Evolutionary conservation across 129 eudicot species (phyloP).

Genomic region (Calendula officinalis): DNA sequence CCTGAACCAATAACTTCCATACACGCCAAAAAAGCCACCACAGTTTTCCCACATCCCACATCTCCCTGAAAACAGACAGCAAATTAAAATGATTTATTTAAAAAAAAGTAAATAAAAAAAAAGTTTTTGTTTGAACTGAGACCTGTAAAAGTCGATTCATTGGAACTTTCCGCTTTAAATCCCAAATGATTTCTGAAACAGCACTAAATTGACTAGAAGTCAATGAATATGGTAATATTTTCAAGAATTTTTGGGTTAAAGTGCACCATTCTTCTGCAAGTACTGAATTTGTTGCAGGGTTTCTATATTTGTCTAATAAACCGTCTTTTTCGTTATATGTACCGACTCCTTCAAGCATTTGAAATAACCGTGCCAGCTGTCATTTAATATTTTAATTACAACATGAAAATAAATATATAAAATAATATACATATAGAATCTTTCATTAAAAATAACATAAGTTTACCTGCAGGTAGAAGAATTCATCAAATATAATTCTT

Average conservation of each 20-base stretch:
- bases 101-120: background rate
- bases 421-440: constrained; percentile 3
- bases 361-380: constrained; percentile 85
- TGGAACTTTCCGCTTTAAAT: constrained; percentile 80
- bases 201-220: constrained; percentile 86
- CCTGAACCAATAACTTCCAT: constrained; percentile 96
- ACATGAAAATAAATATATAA: constrained; percentile 4
- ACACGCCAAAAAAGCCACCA: constrained; percentile 96
- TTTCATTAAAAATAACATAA: background rate
- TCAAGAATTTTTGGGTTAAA: constrained; percentile 57
- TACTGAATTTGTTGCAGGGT: constrained; percentile 47
- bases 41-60: constrained; percentile 99
- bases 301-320: constrained; percentile 71
- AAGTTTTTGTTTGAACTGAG: background rate
- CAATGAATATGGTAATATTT: constrained; percentile 76
- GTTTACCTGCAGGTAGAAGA: constrained; percentile 87
- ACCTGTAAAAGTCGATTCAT: constrained; percentile 98
- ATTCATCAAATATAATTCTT: constrained; percentile 95
- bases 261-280: constrained; percentile 71
- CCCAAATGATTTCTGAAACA: constrained; percentile 92
- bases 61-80: constrained; percentile 65
- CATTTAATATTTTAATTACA: background rate
- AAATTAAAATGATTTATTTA: background rate
- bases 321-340: constrained; percentile 78
- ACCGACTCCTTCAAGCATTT: constrained; percentile 96